Evolutionary conservation across 1,284 basidiomycete species (phyloP), one percentile per base, ranked within the genome.

Genomic region (Cutaneotrichosporon sp.): DNA sequence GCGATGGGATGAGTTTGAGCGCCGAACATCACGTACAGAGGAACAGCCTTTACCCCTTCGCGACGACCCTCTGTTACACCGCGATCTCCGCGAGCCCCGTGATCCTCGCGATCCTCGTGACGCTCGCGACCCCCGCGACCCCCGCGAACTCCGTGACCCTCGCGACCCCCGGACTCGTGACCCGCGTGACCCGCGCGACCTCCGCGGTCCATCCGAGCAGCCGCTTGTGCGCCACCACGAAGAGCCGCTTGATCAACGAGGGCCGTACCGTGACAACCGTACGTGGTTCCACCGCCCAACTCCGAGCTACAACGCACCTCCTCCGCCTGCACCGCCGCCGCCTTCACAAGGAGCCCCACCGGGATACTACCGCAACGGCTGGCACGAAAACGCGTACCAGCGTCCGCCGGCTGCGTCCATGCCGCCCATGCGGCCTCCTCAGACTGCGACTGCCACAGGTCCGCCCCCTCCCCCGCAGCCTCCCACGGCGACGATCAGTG

Each of bases 1-100:
- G 6, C 55, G 36, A 21, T 61, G 60, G 60, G 55, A 56, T 53
- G 60, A 61, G 53, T 56, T 56, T 32, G 53, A 61, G 14, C 53
- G 47, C 46, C 53, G 51, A 6, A 22, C 52, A 18, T 60, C 52
- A 36, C 59, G 59, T 18, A 36, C 51, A 16, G 42, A 46, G 16
- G 42, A 46, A 18, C 42, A 18, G 42, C 42, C 42, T 4, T 18
- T 46, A 18, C 42, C 42, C 18, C 42, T 46, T 18, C 42, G 42
- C 42, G 42, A 46, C 42, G 42, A 46, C 18, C 18, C 42, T 46
- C 42, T 46, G 42, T 18, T 46, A 4, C 42, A 46, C 16, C 58
- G 49, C 16, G 36, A 32, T 8, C 58, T 18, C 7, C 42, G 42
- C n/a, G 42, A 46, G 7, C 11, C 42, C 7, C 59, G 50, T n/a